These are phyloP conservation scores for Phytophthora megakarya DNA, from an alignment of 352 stramenopile genomes.

Conservation along the genomic window DNA sequence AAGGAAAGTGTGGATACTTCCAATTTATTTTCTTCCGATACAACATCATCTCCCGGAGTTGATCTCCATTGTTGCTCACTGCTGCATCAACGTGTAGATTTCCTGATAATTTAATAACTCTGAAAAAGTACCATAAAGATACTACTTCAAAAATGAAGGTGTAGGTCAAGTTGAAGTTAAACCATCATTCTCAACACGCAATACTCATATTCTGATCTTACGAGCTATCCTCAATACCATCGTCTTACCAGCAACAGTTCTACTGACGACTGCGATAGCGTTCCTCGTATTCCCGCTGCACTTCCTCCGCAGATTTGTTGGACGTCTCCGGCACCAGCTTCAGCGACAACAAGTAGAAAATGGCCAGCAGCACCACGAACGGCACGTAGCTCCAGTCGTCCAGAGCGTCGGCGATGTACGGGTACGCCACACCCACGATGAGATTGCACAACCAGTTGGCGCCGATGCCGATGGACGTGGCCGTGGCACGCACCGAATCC, in stretches of 20 bases:
- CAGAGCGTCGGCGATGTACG: slow-evolving; percentile 48
- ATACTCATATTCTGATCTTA: too few species aligned
- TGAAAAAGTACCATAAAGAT: too few species aligned
- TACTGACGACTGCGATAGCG: slow-evolving; percentile 13
- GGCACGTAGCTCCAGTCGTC: slow-evolving; percentile 48
- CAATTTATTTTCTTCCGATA: slow-evolving; percentile 50
- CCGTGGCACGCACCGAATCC: slow-evolving; percentile 29
- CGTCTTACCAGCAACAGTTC: neutral
- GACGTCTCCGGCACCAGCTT: slow-evolving; percentile 56
- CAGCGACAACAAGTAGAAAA: slow-evolving; percentile 47
- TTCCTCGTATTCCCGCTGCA: slow-evolving; percentile 45
- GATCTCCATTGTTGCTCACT: slow-evolving; percentile 39
- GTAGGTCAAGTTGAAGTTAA: neutral
- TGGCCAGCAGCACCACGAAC: slow-evolving; percentile 46
- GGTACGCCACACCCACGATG: slow-evolving; percentile 54
- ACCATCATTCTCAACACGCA: neutral
- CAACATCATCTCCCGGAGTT: too few species aligned
- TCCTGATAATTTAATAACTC: too few species aligned
- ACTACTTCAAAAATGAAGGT: too few species aligned
- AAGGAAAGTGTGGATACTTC: slow-evolving; percentile 44
- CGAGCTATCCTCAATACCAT: too few species aligned
- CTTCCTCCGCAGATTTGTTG: slow-evolving; percentile 57
- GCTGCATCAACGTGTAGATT: slow-evolving; percentile 55
- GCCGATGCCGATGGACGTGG: slow-evolving; percentile 44
- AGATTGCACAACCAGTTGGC: slow-evolving; percentile 59